Conservation (phyloP, 1,284 basidiomycete genomes). For the Pascua guehoae region DNA sequence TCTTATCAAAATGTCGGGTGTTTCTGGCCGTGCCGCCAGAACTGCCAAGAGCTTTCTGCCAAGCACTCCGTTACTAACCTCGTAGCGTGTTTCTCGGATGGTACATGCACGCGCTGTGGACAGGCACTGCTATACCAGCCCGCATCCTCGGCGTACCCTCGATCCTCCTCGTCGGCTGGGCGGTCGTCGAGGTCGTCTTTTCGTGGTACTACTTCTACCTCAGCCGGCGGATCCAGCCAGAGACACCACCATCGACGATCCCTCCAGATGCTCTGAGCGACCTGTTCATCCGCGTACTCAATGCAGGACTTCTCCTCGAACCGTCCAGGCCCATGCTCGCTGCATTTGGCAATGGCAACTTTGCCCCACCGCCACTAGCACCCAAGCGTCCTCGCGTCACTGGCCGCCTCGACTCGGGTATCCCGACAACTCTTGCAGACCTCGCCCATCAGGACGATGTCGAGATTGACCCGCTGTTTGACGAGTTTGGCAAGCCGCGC, state of each 20-base stretch:
- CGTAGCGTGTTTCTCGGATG: constrained; percentile 51
- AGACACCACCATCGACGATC: constrained; percentile 49
- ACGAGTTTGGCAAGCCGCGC: constrained; percentile 9
- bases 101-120: constrained; percentile 48
- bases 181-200: constrained; percentile 56
- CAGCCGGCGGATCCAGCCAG: constrained; percentile 56
- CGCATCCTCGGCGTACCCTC: not conserved
- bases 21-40: not conserved
- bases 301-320: constrained; percentile 52
- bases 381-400: too few species aligned
- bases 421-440: not conserved
- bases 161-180: constrained; percentile 31
- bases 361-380: too few species aligned
- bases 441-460: constrained; percentile 20
- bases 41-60: not conserved
- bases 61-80: not conserved
- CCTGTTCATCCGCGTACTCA: constrained; percentile 61
- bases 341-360: too few species aligned
- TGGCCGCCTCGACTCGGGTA: not conserved
- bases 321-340: too few species aligned
- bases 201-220: constrained; percentile 66
- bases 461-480: constrained; percentile 11
- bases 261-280: constrained; percentile 56
- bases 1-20: not conserved
- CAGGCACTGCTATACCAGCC: not conserved